Percentiles rank a stretch among this genome's conserved stretches.
Evolutionary conservation across 192 early-diverging fungal species (phyloP).

Genomic region (Oehlia diaphana): DNA sequence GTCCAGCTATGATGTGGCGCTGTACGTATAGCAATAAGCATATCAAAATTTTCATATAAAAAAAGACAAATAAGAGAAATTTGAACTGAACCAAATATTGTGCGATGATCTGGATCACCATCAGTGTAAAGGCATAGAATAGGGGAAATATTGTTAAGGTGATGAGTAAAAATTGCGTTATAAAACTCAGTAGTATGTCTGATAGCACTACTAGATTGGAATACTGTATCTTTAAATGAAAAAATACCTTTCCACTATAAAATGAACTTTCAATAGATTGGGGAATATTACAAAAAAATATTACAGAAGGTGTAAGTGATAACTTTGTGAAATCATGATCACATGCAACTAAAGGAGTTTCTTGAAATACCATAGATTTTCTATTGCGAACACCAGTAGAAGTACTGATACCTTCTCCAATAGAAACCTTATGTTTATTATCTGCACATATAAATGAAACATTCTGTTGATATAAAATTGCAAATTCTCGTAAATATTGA

Average conservation of each 20-base stretch:
- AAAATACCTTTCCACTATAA: neutral
- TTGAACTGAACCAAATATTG: neutral
- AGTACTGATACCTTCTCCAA: neutral
- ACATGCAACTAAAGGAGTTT: neutral
- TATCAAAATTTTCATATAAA: neutral
- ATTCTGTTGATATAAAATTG: no score
- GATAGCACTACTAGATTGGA: neutral
- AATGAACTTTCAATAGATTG: neutral
- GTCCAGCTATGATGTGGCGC: neutral
- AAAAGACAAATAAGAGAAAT: neutral
- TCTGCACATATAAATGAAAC: no score
- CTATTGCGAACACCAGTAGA: neutral
- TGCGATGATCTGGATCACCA: neutral
- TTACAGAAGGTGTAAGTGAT: neutral
- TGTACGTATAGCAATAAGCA: neutral
- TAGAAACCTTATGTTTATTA: no score
- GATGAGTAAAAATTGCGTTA: neutral
- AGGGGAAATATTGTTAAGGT: neutral
- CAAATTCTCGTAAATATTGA: no score
- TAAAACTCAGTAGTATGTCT: neutral
- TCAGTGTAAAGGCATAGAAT: neutral
- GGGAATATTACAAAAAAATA: neutral
- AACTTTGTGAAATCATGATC: neutral
- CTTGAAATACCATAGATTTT: neutral
- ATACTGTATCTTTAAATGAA: neutral